Conservation (phyloP, 495 filamentous ascomycete genomes). For the Cercophora samala region DNA sequence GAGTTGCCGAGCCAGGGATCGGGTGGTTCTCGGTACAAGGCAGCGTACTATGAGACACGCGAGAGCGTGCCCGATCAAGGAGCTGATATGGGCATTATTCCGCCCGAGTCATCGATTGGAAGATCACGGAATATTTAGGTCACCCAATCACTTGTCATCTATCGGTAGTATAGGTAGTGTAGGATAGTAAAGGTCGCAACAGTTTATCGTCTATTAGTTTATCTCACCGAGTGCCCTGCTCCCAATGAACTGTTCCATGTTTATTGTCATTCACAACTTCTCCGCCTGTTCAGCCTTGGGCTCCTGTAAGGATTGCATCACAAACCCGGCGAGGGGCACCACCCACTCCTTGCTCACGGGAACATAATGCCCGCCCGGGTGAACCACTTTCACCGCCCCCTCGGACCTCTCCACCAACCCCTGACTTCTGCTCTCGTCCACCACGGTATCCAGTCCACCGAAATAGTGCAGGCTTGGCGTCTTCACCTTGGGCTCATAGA, state of each 20-base stretch:
- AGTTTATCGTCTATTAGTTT: background rate
- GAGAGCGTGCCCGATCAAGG: slow-evolving; percentile 20
- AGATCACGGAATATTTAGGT: slow-evolving; percentile 7
- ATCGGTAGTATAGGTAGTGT: background rate
- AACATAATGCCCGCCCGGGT: slow-evolving; percentile 93
- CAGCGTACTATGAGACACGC: slow-evolving; percentile 12
- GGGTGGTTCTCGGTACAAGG: slow-evolving; percentile 16
- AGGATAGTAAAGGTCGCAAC: background rate
- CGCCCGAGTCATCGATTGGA: slow-evolving; percentile 11
- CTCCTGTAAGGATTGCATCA: slow-evolving; percentile 55
- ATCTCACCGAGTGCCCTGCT: background rate
- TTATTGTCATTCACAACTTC: background rate
- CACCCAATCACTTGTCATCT: too few species aligned
- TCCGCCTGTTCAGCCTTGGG: background rate
- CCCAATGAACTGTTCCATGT: too few species aligned
- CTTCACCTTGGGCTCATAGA: slow-evolving; percentile 71
- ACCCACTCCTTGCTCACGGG: slow-evolving; percentile 78
- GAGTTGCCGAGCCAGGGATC: slow-evolving; percentile 13
- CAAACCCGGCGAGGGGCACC: slow-evolving; percentile 69
- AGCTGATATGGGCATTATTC: slow-evolving; percentile 10
- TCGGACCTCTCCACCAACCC: slow-evolving; percentile 65
- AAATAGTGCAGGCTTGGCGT: slow-evolving; percentile 82
- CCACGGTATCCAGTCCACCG: slow-evolving; percentile 83
- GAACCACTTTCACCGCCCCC: slow-evolving; percentile 51
- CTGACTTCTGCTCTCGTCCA: slow-evolving; percentile 68